Conservation (phyloP, 2,329 filamentous ascomycete genomes). For the Grosmannia clavigera region DNA sequence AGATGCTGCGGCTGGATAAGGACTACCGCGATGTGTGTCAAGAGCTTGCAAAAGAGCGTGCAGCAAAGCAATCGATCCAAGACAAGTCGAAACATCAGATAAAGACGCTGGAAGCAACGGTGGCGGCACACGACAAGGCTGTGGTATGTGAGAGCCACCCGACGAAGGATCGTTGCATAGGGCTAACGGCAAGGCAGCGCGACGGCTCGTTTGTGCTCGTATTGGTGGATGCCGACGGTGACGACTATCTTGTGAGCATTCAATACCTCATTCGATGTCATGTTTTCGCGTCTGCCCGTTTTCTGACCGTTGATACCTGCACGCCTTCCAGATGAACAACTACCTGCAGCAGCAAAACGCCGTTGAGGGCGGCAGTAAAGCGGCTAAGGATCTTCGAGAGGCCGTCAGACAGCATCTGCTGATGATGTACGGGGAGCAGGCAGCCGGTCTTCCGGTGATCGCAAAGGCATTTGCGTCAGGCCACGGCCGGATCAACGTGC, state of each 20-base stretch:
- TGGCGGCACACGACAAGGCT: background rate
- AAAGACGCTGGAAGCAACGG: background rate
- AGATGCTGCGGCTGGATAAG: background rate
- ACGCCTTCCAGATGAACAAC: background rate
- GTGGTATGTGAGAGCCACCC: background rate
- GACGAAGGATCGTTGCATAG: background rate
- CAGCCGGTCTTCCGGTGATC: background rate
- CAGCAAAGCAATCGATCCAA: background rate
- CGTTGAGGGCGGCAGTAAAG: background rate
- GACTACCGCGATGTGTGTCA: background rate
- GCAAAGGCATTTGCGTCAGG: background rate
- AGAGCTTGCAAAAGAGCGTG: background rate
- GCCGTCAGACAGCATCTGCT: background rate
- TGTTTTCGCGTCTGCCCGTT: background rate
- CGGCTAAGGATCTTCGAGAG: background rate
- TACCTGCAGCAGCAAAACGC: background rate
- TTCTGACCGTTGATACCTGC: background rate
- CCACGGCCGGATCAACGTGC: background rate
- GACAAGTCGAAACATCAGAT: background rate
- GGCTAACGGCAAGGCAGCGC: background rate
- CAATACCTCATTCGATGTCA: too few species aligned
- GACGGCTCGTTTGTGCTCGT: background rate
- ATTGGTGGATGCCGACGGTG: background rate
- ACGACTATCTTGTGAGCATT: background rate
- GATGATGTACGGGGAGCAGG: background rate